These are phyloP conservation scores for Andalucia godoyi DNA, from an alignment of 78 protist genomes.

Conservation along the genomic window DNA sequence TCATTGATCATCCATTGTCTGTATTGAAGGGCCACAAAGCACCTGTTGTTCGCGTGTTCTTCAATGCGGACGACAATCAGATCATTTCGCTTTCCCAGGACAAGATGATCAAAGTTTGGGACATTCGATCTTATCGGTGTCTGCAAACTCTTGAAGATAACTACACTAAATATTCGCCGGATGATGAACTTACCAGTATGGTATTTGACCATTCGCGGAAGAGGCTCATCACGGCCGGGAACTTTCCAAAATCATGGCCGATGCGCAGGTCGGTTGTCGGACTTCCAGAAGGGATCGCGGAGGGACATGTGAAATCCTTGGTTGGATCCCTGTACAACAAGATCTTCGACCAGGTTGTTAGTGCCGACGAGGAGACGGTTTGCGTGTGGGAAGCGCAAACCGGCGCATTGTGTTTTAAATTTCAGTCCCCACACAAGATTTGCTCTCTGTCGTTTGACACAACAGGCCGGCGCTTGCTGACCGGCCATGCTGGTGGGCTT, in stretches of 20 bases:
- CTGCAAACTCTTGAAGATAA: constrained; percentile 14
- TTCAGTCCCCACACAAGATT: background rate
- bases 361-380: background rate
- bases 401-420: constrained; percentile 4
- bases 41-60: background rate
- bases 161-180: background rate
- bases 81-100: constrained; percentile 1
- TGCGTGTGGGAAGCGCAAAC: background rate
- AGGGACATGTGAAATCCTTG: background rate
- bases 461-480: background rate
- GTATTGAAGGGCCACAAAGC: constrained; percentile 6
- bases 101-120: constrained; percentile 20
- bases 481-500: background rate
- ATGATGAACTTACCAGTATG: background rate
- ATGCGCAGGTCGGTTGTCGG: background rate
- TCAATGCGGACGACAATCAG: background rate
- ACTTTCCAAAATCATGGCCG: background rate
- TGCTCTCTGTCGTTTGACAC: background rate
- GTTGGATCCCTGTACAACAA: background rate
- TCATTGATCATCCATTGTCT: background rate
- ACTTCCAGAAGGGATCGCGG: background rate
- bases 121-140: constrained; percentile 10
- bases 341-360: background rate
- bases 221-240: background rate
- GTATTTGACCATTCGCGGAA: background rate